Evolutionary conservation across 257 asterid species (phyloP).

Genomic region (Paraleonurus japonicus): DNA sequence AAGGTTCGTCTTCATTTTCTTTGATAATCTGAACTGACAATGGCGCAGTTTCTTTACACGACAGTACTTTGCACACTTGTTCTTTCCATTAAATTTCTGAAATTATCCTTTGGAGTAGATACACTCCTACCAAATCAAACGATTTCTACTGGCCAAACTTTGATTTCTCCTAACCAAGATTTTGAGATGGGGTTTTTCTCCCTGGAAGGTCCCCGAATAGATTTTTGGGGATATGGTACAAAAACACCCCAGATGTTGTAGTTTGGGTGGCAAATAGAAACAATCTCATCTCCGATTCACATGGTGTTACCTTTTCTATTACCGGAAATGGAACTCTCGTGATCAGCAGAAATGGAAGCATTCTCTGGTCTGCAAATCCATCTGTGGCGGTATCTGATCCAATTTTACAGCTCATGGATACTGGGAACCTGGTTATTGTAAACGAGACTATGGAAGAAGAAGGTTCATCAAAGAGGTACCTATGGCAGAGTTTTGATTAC

Average conservation of each 20-base stretch:
- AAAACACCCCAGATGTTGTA: conserved; percentile 24
- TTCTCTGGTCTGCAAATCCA: conserved; percentile 25
- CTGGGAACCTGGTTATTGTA: conserved; percentile 28
- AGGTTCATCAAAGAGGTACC: neutral
- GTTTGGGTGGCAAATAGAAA: conserved; percentile 37
- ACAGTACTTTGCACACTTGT: neutral
- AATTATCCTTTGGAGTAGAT: neutral
- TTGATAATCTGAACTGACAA: neutral
- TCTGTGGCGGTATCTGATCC: conserved; percentile 13
- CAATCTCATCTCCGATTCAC: conserved; percentile 12
- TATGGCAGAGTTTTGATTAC: neutral
- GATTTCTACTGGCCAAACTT: conserved; percentile 3
- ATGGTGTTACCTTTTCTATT: neutral
- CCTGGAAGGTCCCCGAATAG: conserved; percentile 4
- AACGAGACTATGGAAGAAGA: neutral
- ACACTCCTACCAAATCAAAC: conserved; percentile 26
- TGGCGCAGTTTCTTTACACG: neutral
- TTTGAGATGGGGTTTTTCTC: conserved; percentile 34
- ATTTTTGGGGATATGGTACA: conserved; percentile 39
- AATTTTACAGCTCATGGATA: conserved; percentile 21
- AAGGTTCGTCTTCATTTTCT: too few species aligned
- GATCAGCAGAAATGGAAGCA: neutral
- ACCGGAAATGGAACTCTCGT: neutral
- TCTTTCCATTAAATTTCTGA: neutral
- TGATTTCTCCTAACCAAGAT: neutral